Evolutionary conservation across 371 early-diverging fungal species (phyloP).

Genomic region (Mucor piriformis): DNA sequence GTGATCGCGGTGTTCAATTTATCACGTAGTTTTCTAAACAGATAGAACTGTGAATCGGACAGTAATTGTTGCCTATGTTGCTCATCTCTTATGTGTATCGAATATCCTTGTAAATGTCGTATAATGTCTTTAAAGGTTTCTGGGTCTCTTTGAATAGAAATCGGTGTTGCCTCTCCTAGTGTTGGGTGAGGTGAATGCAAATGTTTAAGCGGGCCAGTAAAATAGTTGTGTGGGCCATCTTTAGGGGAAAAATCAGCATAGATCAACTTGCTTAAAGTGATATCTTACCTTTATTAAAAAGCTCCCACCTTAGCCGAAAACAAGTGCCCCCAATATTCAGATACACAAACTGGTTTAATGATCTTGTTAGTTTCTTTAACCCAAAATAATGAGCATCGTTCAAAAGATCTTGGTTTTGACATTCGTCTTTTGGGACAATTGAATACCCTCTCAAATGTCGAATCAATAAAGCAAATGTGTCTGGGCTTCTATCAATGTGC

Average conservation of each 20-base stretch:
- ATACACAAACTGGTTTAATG: slow-evolving; percentile 46
- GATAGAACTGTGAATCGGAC: slow-evolving; percentile 63
- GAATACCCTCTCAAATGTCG: slow-evolving; percentile 65
- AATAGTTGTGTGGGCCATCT: slow-evolving; percentile 15
- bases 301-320: slow-evolving; percentile 42
- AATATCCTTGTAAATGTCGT: slow-evolving; percentile 60
- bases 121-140: slow-evolving; percentile 66
- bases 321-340: slow-evolving; percentile 45
- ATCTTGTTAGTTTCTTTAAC: slow-evolving; percentile 44
- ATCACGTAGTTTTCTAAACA: slow-evolving; percentile 52
- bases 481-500: slow-evolving; percentile 60
- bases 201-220: slow-evolving; percentile 45
- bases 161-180: slow-evolving; percentile 33
- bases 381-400: slow-evolving; percentile 58
- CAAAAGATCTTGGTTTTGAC: slow-evolving; percentile 49
- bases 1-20: slow-evolving; percentile 48
- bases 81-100: slow-evolving; percentile 57
- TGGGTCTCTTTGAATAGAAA: slow-evolving; percentile 59
- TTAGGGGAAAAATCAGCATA: slow-evolving; percentile 5
- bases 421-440: slow-evolving; percentile 51
- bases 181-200: slow-evolving; percentile 26
- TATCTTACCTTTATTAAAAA: slow-evolving; percentile 16
- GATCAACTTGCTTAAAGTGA: too few species aligned
- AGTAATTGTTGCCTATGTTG: slow-evolving; percentile 58
- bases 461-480: slow-evolving; percentile 54